Base-by-base conservation (phyloP, 257 asterid genomes). In the Petunia axillaris region DNA sequence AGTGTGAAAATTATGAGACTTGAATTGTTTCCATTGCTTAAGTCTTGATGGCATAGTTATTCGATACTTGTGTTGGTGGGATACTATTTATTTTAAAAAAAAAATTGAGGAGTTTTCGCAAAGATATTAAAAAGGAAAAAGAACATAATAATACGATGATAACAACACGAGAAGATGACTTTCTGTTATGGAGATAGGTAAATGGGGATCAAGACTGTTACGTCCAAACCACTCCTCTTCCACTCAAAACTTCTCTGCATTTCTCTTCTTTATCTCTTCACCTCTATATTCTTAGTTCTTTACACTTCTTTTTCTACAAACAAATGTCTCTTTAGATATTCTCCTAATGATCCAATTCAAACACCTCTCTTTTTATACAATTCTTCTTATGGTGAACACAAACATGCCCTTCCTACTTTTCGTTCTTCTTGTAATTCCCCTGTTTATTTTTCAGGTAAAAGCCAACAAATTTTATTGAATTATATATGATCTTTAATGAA, bases 361-460 rank as follows among this genome's bases (percentile, higher is more conserved):
- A 79, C 80, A 65, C 87, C 96, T 0, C 93, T 94, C 41, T 96
- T 92, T 59, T 60, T 80, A 6, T 95, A 95, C 81, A 96, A 97
- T 38, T 43, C 96, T 2, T 93, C 99, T n/a, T 96, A 96, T 66
- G 99, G 97, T 4, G 95, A 92, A 81, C 97, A 96, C 87, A 96
- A 96, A 79, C 85, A 94, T 64, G 88, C 98, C 79, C 73, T 91
- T 25, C 96, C 97, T 6, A 96, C 94, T 40, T 81, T 87, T 75
- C 99, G 98, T 53, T 88, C 96, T 10, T 87, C 97, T 0, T 93
- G 98, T 81, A 58, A 82, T 62, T 93, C 95, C 90, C 99, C 98
- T 84, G 88, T 93, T 76, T 87, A 59, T 70, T 96, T 93, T 88
- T 85, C 95, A 39, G 99, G 99, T 94, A 85, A 2, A 0, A 7